Evolutionary conservation across 495 filamentous ascomycete species (phyloP), one percentile per base, ranked within the genome.

Genomic region (Penicillium odoratum): DNA sequence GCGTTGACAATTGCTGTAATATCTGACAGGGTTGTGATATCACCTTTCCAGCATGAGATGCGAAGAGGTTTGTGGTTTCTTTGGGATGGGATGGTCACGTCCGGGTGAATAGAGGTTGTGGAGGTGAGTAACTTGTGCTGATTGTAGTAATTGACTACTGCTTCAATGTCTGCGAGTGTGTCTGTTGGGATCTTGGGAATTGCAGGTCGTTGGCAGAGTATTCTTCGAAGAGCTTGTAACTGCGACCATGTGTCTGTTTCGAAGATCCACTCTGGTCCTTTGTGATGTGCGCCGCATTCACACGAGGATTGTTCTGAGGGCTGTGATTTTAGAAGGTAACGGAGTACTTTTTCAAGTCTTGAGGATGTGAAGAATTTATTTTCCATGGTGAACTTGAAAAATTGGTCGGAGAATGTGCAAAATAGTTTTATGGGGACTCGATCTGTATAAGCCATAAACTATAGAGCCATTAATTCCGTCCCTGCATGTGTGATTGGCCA

Each of bases 1-100:
- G 66, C 66, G 38, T 69, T 69, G 34, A 66, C 63, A 34, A 69
- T 69, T 26, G 61, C 66, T 0, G 66, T 69, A 26, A 66, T 45
- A 28, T 60, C 55, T 10, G 61, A 57, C 10, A 69, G 34, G 8
- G 61, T 55, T 2, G 66, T 66, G 48, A 69, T 69, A 36, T 69
- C 66, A 36, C 66, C 66, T 44, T 66, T 63, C 66, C 66, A 69
- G 44, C 59, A 50, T 1, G 55, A 58, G 1, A 64, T 36, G 8
- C 36, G 16, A 3, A 48, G 21, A 28, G 33, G 21, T n/a, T 21
- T 40, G 21, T 25, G 25, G 45, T 57, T 31, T 33, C 6, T n/a
- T 44, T 36, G 11, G 33, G n/a, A 5, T 30, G 48, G 3, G 18
- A 64, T 28, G 5, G 47, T 46, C 0, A 53, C 15, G 18, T 38